Conservation (phyloP, 805 yeast species). For the Metschnikowia amazonensis region DNA sequence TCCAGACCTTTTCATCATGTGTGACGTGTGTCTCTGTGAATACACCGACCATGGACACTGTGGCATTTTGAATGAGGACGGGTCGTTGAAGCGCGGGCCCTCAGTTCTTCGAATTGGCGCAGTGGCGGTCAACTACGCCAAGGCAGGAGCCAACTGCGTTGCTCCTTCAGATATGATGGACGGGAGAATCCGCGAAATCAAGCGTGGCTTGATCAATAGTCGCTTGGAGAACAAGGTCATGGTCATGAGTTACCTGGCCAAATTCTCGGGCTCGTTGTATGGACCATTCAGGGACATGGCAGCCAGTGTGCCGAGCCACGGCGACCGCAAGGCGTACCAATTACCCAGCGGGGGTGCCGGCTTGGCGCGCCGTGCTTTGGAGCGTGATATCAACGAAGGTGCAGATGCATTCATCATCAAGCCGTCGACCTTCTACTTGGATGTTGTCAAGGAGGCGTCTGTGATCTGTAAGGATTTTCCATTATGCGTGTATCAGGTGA, state of each 20-base stretch:
- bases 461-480: conserved; percentile 81
- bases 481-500: conserved; percentile 90
- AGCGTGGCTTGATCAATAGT: conserved; percentile 74
- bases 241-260: conserved; percentile 92
- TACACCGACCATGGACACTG: conserved; percentile 98
- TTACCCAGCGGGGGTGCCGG: conserved; percentile 92
- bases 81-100: conserved; percentile 68
- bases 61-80: conserved; percentile 85
- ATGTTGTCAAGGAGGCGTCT: conserved; percentile 84
- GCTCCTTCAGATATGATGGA: conserved; percentile 99
- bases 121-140: conserved; percentile 92
- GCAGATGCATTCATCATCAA: conserved; percentile 94
- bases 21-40: conserved; percentile 96
- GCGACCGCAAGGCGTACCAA: conserved; percentile 92
- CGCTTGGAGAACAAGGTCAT: conserved; percentile 83
- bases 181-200: conserved; percentile 87
- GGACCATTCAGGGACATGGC: conserved; percentile 99
- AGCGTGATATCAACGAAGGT: conserved; percentile 86
- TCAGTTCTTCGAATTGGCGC: conserved; percentile 85
- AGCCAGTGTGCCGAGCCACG: conserved; percentile 81
- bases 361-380: conserved; percentile 85
- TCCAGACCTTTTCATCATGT: conserved; percentile 82
- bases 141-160: conserved; percentile 92
- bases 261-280: conserved; percentile 84
- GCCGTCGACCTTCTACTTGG: conserved; percentile 94